Conservation (phyloP, 2,329 filamentous ascomycete species). For the Neophaeococcomyces aloes region DNA sequence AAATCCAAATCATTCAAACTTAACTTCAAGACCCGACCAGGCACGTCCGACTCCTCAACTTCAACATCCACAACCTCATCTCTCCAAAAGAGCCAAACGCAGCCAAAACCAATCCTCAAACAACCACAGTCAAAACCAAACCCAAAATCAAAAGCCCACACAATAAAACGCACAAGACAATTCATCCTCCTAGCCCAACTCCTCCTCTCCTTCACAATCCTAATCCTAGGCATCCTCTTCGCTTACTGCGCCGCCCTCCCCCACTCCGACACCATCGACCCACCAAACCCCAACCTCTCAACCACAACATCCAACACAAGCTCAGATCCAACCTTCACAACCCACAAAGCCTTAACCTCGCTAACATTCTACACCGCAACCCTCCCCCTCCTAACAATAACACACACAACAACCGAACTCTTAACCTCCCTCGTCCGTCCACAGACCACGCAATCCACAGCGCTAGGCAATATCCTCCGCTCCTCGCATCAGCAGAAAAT, state of each 20-base stretch:
- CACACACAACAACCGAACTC: constrained; percentile 15
- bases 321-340: no score
- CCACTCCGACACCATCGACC: constrained; percentile 15
- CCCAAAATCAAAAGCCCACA: background rate
- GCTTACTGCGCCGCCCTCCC: constrained; percentile 21
- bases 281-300: constrained; percentile 13
- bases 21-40: background rate
- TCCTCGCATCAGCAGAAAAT: constrained; percentile 13
- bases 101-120: constrained; percentile 2
- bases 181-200: constrained; percentile 14
- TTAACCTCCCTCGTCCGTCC: constrained; percentile 6
- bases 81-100: constrained; percentile 1
- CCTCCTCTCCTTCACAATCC: constrained; percentile 16
- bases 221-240: constrained; percentile 19
- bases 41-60: background rate
- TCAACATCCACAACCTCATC: background rate
- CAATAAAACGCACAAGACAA: constrained; percentile 1
- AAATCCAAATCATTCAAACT: background rate
- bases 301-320: constrained; percentile 5
- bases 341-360: constrained; percentile 3
- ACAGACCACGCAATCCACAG: background rate
- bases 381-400: constrained; percentile 9
- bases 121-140: background rate
- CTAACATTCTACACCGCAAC: constrained; percentile 19
- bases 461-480: background rate